phyloP scores from a whole-genome alignment of 2,329 filamentous ascomycete species.

The Fusarium sp. region DNA sequence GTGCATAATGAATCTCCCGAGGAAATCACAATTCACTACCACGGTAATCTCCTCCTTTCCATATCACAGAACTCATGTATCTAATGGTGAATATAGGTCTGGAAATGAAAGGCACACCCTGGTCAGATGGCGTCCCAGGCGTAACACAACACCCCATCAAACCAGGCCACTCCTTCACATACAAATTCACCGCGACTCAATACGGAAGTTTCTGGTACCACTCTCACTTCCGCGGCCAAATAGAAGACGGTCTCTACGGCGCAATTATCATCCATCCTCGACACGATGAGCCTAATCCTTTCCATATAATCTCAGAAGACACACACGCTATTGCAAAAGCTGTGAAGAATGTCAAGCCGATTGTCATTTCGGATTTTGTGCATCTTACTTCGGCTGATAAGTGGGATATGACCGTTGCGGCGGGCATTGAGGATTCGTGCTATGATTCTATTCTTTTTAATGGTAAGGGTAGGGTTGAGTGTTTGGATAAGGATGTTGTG shows the following conservation, averaged over 20 bases:
- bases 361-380: slow-evolving; percentile 68
- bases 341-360: slow-evolving; percentile 58
- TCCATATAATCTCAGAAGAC: slow-evolving; percentile 57
- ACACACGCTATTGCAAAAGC: slow-evolving; percentile 61
- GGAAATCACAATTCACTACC: slow-evolving; percentile 63
- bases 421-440: slow-evolving; percentile 64
- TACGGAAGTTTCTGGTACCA: slow-evolving; percentile 73
- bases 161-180: slow-evolving; percentile 61
- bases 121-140: slow-evolving; percentile 71
- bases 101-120: slow-evolving; percentile 64
- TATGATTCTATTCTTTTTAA: slow-evolving; percentile 72
- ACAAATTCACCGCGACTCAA: slow-evolving; percentile 66
- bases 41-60: slow-evolving; percentile 51
- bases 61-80: accelerated
- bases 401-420: slow-evolving; percentile 56
- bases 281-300: slow-evolving; percentile 55
- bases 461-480: slow-evolving; percentile 68
- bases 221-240: slow-evolving; percentile 65
- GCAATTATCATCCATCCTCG: slow-evolving; percentile 63
- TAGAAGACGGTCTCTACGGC: slow-evolving; percentile 71
- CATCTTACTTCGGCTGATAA: slow-evolving; percentile 63
- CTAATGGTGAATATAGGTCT: slow-evolving; percentile 52
- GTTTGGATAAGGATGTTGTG: slow-evolving; percentile 59
- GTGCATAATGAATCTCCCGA: slow-evolving; percentile 61
- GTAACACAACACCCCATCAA: slow-evolving; percentile 65